Evolutionary conservation across 345 rosid genomes (phyloP), one percentile per base, ranked within the genome.

Genomic region (Eucalyptus rudis): DNA sequence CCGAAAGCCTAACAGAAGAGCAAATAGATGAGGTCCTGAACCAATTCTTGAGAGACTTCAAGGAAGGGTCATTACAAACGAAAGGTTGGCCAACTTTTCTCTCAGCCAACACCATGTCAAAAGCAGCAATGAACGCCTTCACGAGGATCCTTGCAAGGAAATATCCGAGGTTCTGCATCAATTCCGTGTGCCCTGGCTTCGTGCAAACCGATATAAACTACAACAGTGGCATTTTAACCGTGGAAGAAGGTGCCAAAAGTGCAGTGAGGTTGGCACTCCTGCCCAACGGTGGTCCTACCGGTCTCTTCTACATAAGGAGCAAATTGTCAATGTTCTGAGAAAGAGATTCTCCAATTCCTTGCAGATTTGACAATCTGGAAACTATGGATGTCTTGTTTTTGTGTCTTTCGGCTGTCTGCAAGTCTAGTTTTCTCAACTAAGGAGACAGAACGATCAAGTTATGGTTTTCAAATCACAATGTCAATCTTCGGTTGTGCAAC

Each of bases 121-220:
- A 91, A 87, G 91, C 92, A 10, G 87, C 91, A 19, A 7, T 91
- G 87, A 93, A 88, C 36, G 92, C 93, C 40, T 90, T 90, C 88
- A 91, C 94, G 3, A 90, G 93, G 89, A 86, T 93, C 87, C 86
- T 93, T n/a, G 92, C 95, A 49, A 89, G 86, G 76, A 93, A 88
- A 59, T 68, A 90, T 44, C 89, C 90, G 9, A 76, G 59, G 29
- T 59, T 92, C 83, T 17, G 58, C 49, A 83, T 92, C 68, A 93
- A 93, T 76, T 86, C 89, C 14, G 91, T 92, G 20, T 89, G 93
- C 66, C 94, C 93, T 13, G 94, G 93, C 40, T 91, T 45, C 86
- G 87, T 90, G 87, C 89, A 89, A 86, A 94, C 93, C 3, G 92
- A 94, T 40, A 87, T 94, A 13, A 90, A 59, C 47, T 49, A 11